Conservation (phyloP, 2,329 filamentous ascomycete species). For the Talaromyces funiculosus region DNA sequence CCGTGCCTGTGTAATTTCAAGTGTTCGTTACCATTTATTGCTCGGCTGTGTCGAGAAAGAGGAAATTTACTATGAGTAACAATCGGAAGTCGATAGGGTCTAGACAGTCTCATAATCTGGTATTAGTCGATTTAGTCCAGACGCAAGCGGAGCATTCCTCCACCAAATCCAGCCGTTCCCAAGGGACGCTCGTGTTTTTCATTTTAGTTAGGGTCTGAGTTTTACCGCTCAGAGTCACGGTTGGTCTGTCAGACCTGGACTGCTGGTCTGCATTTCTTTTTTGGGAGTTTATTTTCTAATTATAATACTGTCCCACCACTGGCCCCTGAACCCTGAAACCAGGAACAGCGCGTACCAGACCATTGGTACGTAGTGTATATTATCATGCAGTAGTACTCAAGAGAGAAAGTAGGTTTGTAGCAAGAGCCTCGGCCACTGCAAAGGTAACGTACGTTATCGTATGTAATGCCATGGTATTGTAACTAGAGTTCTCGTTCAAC, state of each 20-base stretch:
- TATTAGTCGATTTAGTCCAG: background rate
- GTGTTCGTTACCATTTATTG: background rate
- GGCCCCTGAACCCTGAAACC: background rate
- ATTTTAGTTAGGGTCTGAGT: background rate
- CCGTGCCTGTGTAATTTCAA: background rate
- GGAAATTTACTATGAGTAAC: background rate
- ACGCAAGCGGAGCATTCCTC: slow-evolving; percentile 10
- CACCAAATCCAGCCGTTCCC: background rate
- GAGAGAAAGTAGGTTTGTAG: too few species aligned
- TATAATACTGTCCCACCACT: background rate
- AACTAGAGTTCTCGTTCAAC: too few species aligned
- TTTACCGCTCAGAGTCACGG: background rate
- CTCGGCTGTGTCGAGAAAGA: background rate
- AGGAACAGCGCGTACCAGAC: background rate
- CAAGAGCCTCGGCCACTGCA: background rate
- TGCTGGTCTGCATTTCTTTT: background rate
- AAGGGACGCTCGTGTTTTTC: background rate
- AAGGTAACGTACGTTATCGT: background rate
- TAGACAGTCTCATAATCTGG: background rate
- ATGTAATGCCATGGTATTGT: background rate
- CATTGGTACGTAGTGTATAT: background rate
- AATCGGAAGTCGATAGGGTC: background rate
- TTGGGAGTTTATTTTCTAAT: background rate
- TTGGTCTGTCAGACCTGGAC: background rate
- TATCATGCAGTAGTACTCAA: too few species aligned